Base-by-base conservation (phyloP, 768 basidiomycete genomes). In the Panus rudis region DNA sequence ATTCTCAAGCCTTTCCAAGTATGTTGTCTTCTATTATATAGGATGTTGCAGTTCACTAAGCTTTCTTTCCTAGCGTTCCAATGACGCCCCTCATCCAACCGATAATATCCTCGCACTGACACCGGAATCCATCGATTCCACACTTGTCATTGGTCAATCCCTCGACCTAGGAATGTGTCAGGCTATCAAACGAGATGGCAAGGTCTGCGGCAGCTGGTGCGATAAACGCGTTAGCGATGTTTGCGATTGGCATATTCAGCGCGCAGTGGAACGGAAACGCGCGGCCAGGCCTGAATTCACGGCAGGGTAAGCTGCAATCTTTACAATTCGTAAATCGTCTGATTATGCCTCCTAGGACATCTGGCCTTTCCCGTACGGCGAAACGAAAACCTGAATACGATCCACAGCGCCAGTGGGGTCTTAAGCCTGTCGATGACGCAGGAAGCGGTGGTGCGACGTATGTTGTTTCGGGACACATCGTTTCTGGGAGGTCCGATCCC, bases 171-270 rank as follows among this genome's bases (percentile, higher is more conserved):
- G 92, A 0, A 80, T 81, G 69, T 99, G 96, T 56, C 68, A 65
- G 2, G 92, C 85, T 8, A 56, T 69, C 34, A 87, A 84, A 57
- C 74, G 76, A 41, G 91, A 94, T 45, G 91, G 92, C 1, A 82
- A 83, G 39, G 54, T 70, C 2, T 98, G 96, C 52, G 80, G 80
- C 7, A 75, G 79, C 42, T 98, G 94, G 94, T 89, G 81, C 39
- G 94, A 99, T 64, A 90, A 83, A 51, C 81, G 92, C 22, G 73
- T 86, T 54, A 74, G 79, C 59, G 83, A 87, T 16, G 81, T 87
- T 3, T 99, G 96, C 62, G 93, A 97, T 32, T 99, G 78, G 63
- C 96, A 99, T 64, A 61, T 97, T 30, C 82, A 90, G 48, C 72
- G 73, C 19, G 88, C 92, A 0, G 78, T 98, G 3, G 73, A 89